Conservation (phyloP, 2,329 filamentous ascomycete genomes). For the Drechslerella dactyloides region DNA sequence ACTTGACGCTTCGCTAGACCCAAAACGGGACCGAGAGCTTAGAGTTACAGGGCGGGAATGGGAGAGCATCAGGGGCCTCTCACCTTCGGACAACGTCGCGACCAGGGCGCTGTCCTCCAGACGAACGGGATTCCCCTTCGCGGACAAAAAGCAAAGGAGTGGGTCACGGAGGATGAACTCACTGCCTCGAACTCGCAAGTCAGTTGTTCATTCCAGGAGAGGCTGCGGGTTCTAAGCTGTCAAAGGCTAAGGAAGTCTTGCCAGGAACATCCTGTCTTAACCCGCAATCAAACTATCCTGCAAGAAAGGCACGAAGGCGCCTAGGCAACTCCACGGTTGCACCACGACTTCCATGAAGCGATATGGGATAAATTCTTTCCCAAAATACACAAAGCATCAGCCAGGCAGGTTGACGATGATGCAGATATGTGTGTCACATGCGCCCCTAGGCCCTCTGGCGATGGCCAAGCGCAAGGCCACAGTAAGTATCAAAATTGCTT, state of each 20-base stretch:
- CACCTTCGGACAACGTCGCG: constrained; percentile 4
- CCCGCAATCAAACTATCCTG: constrained; percentile 23
- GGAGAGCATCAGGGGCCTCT: constrained; percentile 5
- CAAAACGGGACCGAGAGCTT: neutral
- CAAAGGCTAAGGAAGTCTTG: constrained; percentile 23
- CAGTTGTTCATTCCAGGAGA: neutral
- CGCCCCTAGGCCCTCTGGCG: neutral
- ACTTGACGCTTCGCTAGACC: neutral
- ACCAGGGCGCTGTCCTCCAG: constrained; percentile 2
- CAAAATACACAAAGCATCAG: neutral
- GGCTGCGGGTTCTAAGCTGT: constrained; percentile 6
- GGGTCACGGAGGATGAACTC: neutral
- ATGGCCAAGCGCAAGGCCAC: constrained; percentile 12
- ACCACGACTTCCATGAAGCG: constrained; percentile 1
- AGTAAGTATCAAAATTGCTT: constrained; percentile 13
- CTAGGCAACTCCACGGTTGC: constrained; percentile 15
- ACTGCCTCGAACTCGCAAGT: neutral
- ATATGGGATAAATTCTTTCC: neutral
- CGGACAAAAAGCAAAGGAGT: neutral
- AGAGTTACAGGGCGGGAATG: constrained; percentile 6
- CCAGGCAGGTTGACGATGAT: neutral
- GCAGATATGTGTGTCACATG: neutral
- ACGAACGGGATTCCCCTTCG: neutral
- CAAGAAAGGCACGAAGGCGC: constrained; percentile 19
- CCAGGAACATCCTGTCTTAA: constrained; percentile 44